Evolutionary conservation across 805 yeast genomes (phyloP), one percentile per base, ranked within the genome.

Genomic region (Myxozyma vanderwaltii): DNA sequence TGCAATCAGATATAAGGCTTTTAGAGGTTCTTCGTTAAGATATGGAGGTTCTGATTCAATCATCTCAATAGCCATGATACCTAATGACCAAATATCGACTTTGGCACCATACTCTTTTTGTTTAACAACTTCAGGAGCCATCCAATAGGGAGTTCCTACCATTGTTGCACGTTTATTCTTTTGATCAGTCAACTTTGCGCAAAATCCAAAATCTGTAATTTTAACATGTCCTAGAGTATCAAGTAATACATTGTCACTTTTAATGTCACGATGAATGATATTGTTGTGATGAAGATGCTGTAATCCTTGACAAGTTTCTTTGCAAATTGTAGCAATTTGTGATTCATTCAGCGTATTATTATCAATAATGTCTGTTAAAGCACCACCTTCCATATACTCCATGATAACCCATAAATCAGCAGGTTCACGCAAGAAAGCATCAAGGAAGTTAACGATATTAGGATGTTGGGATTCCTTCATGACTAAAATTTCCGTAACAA

Each of bases 311-410:
- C 91, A 82, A 0, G 97, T 90, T 51, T 94, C 99, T 60, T 81
- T 79, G 73, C 97, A 92, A 54, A 94, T 90, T 2, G 91, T 84
- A 1, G 97, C 89, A 65, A 95, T 94, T 75, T 95, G 99, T 52
- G 84, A 82, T 73, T 94, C 99, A 17, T 82, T 81, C 67, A 94
- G 75, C 72, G 58, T 85, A 72, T 91, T 91, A 74, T 91, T 89
- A 57, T 91, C 96, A 70, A 95, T 91, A 41, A 95, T 89, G 75
- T 94, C 99, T 0, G 98, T 94, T 67, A 94, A 77, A 3, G 97
- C 88, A 0, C 99, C 99, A 55, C 99, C 99, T 76, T 95, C 97
- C 99, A 94, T 94, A 72, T 85, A 95, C 74, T 94, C 99, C 99
- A 94, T 94, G 33, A 95, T 88, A n/a, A 94, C 99, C 97, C 98